phyloP scores from a whole-genome alignment of 306 rosid genomes.

The Cicer cuneatum region DNA sequence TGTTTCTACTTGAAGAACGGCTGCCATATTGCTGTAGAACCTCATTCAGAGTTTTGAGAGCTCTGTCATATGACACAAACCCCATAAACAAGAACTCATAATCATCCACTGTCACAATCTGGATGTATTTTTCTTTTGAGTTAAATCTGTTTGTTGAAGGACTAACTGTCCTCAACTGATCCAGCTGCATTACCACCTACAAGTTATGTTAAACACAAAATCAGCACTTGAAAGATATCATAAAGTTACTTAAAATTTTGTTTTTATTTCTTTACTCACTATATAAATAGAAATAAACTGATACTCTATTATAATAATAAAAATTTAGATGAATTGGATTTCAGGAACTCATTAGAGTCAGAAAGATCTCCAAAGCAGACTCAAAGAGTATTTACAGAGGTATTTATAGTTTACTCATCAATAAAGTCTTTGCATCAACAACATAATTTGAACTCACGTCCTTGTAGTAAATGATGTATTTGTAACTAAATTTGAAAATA shows the following conservation, averaged over 20 bases:
- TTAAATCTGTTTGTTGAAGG: conserved; percentile 61
- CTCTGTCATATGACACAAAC: conserved; percentile 69
- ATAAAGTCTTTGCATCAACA: too few relatives aligned
- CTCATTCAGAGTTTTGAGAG: conserved; percentile 62
- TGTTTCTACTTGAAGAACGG: conserved; percentile 24
- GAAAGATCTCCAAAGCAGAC: background rate
- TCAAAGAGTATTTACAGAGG: too few relatives aligned
- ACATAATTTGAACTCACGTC: too few relatives aligned
- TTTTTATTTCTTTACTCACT: too few relatives aligned
- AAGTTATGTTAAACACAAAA: conserved; percentile 20
- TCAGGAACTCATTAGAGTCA: too few relatives aligned
- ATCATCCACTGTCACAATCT: conserved; percentile 61
- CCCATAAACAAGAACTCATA: conserved; percentile 82
- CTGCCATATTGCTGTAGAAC: conserved; percentile 46
- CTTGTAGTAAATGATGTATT: too few relatives aligned
- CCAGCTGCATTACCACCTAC: conserved; percentile 63
- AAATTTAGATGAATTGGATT: too few relatives aligned
- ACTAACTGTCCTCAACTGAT: conserved; percentile 58
- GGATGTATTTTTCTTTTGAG: conserved; percentile 61
- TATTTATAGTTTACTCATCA: too few relatives aligned
- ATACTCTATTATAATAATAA: too few relatives aligned
- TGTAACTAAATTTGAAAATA: too few relatives aligned
- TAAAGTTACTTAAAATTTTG: background rate
- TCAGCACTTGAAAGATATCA: conserved; percentile 20
- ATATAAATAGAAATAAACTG: too few relatives aligned